Conservation (phyloP, 164 flowering plant genomes). For the Chloranthus sessilifolius region DNA sequence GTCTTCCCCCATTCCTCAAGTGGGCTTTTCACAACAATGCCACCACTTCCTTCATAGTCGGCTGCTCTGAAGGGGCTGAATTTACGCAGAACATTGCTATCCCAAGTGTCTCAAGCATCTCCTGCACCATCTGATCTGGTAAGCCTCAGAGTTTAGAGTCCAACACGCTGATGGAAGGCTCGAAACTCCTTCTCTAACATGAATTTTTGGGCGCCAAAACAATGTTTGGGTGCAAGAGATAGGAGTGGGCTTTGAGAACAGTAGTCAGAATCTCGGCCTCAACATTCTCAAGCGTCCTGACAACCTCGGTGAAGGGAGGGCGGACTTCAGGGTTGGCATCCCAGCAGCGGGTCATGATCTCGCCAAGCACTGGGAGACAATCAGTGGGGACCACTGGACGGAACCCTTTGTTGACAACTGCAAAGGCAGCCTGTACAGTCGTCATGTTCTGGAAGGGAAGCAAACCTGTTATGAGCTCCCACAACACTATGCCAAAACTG, state of each 20-base stretch:
- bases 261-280: constrained; percentile 73
- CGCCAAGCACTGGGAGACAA: constrained; percentile 70
- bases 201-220: too few species aligned
- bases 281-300: constrained; percentile 78
- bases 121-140: too few species aligned
- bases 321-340: constrained; percentile 79
- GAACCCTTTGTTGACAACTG: constrained; percentile 82
- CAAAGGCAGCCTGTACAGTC: constrained; percentile 94
- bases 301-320: constrained; percentile 73
- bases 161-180: too few species aligned
- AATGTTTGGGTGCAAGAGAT: too few species aligned
- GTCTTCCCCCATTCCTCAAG: too few species aligned
- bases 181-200: too few species aligned
- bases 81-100: too few species aligned
- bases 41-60: too few species aligned
- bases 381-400: constrained; percentile 68
- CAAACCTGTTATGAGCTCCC: constrained; percentile 86
- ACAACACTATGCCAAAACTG: constrained; percentile 89
- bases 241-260: constrained; percentile 80
- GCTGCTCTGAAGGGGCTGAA: too few species aligned
- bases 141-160: too few species aligned
- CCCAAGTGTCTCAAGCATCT: too few species aligned
- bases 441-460: constrained; percentile 93
- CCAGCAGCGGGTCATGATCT: constrained; percentile 93
- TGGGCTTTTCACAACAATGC: too few species aligned